Base-by-base conservation (phyloP, 306 rosid species). In the Trifolium repens region DNA sequence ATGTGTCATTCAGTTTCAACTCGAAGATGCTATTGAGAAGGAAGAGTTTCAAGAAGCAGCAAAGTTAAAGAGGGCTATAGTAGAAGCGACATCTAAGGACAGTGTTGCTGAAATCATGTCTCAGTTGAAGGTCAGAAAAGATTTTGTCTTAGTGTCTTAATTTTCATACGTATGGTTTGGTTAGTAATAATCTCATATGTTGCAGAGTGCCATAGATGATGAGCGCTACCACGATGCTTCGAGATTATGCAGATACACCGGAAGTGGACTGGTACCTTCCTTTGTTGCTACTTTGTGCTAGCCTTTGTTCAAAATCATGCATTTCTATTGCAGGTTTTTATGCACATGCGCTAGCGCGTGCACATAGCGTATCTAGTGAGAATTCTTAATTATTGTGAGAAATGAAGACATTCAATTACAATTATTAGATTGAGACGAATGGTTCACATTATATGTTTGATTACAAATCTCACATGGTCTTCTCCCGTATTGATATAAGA, bases 211-310 rank as follows among this genome's bases (percentile, higher is more conserved):
- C 5, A 85, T 96, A 44, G 92, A 88, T 13, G 96, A 96, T 74
- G 99, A 96, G 78, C 92, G 97, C 15, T 96, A 96, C 79, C 97
- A 78, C 61, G 98, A 92, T 85, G 99, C 99, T 43, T 96, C 94
- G 9, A 89, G 66, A 75, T 85, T 96, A 84, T 96, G 98, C 43
- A 90, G 73, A 81, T 71, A 85, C 79, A 89, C 98, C 9, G 99
- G 99, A 85, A 96, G 99, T 71, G 98, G 99, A 83, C 87, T 96
- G 97, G 99, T 96, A 89, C 65, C 0, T 67, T 76, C 78, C 74
- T 34, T 43, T 40, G 44, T 42, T 72, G 43, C 71, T 68, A 54
- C 74, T 84, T 63, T 75, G 42, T 80, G 37, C 39, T 66, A 24
- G 55, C 76, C 76, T 5, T 19, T 67, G 55, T 27, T 72, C 62